Percentiles rank a stretch among this genome's conserved stretches.
These are phyloP conservation scores for Candida dubliniensis DNA, from an alignment of 1,139 yeast genomes.

Conservation along the genomic window DNA sequence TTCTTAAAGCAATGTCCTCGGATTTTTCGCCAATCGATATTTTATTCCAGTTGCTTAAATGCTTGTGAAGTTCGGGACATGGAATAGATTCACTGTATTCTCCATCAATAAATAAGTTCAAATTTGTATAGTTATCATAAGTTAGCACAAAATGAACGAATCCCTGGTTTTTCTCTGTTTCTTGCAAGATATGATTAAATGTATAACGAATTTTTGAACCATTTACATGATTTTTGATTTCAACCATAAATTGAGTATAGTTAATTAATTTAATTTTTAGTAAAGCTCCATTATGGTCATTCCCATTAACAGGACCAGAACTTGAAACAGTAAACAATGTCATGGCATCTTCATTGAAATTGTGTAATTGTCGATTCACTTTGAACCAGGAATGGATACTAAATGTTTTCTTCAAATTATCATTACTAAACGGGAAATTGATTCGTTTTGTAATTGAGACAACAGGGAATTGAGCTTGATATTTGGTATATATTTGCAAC, in stretches of 20 bases:
- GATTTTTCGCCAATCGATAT: constrained; percentile 34
- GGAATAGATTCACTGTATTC: constrained; percentile 49
- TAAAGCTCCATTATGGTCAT: constrained; percentile 3
- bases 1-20: constrained; percentile 11
- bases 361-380: constrained; percentile 18
- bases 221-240: constrained; percentile 25
- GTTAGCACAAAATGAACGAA: constrained; percentile 38
- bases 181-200: constrained; percentile 33
- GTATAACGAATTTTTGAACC: constrained; percentile 32
- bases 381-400: constrained; percentile 43
- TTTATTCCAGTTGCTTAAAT: constrained; percentile 38
- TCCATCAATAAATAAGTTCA: constrained; percentile 42
- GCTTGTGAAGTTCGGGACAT: constrained; percentile 35
- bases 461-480: constrained; percentile 32
- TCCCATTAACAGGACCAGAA: constrained; percentile 24
- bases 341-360: constrained; percentile 18
- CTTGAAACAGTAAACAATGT: constrained; percentile 32
- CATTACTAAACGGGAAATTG: constrained; percentile 25
- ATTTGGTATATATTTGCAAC: constrained; percentile 21
- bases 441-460: constrained; percentile 29
- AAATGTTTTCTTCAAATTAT: constrained; percentile 19
- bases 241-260: constrained; percentile 34
- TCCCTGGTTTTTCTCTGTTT: constrained; percentile 23
- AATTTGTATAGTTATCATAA: constrained; percentile 37
- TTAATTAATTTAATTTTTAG: constrained; percentile 32